Percentiles rank a stretch among this genome's conserved stretches.
phyloP scores from a whole-genome alignment of 148 eudicot species.

The Heliosperma pusillum region DNA sequence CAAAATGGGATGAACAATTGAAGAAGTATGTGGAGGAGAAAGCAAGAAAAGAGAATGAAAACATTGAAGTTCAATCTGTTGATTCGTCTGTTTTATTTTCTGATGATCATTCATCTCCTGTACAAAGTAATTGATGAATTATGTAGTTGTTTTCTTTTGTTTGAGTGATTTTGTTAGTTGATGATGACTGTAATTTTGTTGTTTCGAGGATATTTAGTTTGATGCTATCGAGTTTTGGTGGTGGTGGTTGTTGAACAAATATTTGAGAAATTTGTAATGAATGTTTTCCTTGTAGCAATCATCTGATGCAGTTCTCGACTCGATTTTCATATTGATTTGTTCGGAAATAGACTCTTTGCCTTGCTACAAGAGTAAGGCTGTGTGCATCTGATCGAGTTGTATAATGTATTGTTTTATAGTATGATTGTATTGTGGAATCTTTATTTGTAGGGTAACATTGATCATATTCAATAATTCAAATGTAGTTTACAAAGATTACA shows the following conservation, averaged over 20 bases:
- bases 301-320: too few species aligned
- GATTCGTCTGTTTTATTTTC: conserved; percentile 15
- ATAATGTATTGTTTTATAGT: background rate
- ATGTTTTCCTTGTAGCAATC: too few species aligned
- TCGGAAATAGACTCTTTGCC: background rate
- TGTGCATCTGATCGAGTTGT: too few species aligned
- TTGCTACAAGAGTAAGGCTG: too few species aligned
- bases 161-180: background rate
- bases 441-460: background rate
- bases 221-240: background rate
- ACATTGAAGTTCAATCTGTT: conserved; percentile 19
- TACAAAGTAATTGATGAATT: conserved; percentile 5
- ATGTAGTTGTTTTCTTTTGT: background rate
- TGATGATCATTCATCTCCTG: conserved; percentile 17
- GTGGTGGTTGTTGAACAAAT: conserved; percentile 1
- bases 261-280: background rate
- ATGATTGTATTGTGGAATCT: background rate
- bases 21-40: conserved; percentile 46
- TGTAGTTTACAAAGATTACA: background rate
- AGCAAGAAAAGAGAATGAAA: conserved; percentile 25
- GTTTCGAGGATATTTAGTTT: conserved; percentile 1
- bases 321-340: background rate
- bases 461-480: conserved; percentile 17
- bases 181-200: background rate
- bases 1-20: conserved; percentile 51